These are phyloP conservation scores for Rhodotorula sp. DNA, from an alignment of 1,284 basidiomycete genomes.

Conservation along the genomic window DNA sequence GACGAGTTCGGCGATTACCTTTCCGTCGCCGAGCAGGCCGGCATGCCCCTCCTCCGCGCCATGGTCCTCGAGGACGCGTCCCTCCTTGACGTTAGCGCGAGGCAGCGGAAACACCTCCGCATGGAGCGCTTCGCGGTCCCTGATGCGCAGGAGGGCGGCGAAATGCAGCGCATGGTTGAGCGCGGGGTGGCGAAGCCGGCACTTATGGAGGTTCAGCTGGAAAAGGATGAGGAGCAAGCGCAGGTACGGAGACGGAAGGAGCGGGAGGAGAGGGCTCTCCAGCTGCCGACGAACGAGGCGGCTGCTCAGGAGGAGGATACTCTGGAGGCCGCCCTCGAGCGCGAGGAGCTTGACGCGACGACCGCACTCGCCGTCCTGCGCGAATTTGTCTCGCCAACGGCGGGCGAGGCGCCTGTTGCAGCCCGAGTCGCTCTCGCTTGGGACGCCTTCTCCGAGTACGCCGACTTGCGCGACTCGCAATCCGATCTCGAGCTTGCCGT, in stretches of 20 bases:
- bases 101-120: neutral
- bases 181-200: neutral
- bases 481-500: conserved; percentile 8
- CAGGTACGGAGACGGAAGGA: neutral
- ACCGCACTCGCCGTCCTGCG: neutral
- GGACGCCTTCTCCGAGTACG: neutral
- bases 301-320: neutral
- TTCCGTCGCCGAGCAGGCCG: neutral
- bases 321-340: neutral
- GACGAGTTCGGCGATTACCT: conserved; percentile 18
- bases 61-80: conserved; percentile 24
- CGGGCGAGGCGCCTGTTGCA: too few relatives aligned
- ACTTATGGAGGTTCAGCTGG: neutral
- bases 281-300: neutral
- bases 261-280: neutral
- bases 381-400: neutral
- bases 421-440: neutral
- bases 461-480: conserved; percentile 1
- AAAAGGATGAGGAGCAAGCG: neutral
- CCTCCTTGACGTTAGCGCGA: neutral
- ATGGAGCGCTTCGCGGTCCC: neutral
- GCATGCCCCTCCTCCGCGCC: conserved; percentile 19
- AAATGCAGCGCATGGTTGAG: neutral
- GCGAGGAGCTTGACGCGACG: neutral
- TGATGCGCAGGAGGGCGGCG: neutral